Evolutionary conservation across 1,284 basidiomycete species (phyloP).

Genomic region (Ceratobasidium theobromae): DNA sequence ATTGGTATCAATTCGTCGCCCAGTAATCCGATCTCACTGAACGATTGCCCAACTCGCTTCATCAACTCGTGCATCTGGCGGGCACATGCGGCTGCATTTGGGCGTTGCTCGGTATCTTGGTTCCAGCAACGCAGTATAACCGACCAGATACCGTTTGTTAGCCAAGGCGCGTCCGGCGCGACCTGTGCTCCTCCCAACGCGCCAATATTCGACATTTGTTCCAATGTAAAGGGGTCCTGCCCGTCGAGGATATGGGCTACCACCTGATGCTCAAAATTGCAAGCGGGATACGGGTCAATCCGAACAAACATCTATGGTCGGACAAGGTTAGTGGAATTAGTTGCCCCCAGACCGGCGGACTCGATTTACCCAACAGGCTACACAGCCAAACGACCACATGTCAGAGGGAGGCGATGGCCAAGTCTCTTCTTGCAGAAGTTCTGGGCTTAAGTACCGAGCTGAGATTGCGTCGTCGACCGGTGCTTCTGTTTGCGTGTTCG

Average conservation of each 20-base stretch:
- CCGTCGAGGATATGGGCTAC: not conserved
- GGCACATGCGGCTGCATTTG: not conserved
- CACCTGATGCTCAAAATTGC: not conserved
- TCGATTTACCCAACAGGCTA: slow-evolving; percentile 3
- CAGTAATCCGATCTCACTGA: too few relatives aligned
- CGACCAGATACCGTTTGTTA: not conserved
- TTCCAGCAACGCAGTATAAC: slow-evolving; percentile 5
- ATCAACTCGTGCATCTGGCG: not conserved
- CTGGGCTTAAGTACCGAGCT: slow-evolving; percentile 9
- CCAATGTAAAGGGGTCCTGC: not conserved
- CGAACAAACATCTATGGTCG: not conserved
- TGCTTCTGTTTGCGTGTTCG: not conserved
- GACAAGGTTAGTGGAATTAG: too few relatives aligned
- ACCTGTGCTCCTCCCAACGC: not conserved
- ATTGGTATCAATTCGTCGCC: not conserved
- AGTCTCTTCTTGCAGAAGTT: slow-evolving; percentile 6
- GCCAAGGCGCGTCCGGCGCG: not conserved
- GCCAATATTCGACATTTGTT: not conserved
- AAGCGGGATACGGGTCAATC: not conserved
- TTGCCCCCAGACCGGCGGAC: too few relatives aligned
- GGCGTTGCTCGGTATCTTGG: not conserved
- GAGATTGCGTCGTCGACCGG: not conserved
- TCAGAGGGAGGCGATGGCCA: slow-evolving; percentile 6
- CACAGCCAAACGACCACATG: slow-evolving; percentile 14
- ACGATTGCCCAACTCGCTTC: not conserved